phyloP scores from a whole-genome alignment of 805 yeast genomes.

The Hanseniaspora lindneri region DNA sequence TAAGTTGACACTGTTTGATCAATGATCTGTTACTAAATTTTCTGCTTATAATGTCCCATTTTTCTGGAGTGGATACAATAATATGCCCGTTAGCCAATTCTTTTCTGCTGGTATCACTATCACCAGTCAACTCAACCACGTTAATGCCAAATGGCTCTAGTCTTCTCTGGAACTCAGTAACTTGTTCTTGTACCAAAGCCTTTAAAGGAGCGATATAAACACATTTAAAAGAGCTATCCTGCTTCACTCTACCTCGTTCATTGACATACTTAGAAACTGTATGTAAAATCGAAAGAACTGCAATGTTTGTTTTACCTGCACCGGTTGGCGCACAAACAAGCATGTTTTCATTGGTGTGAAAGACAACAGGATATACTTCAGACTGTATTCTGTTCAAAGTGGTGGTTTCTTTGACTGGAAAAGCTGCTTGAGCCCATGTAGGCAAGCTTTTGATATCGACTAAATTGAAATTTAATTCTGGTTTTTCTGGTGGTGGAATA shows the following conservation, averaged over 20 bases:
- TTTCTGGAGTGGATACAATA: constrained; percentile 88
- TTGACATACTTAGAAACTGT: constrained; percentile 43
- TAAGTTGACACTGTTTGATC: constrained; percentile 49
- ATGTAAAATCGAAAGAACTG: constrained; percentile 67
- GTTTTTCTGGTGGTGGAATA: constrained; percentile 70
- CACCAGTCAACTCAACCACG: constrained; percentile 87
- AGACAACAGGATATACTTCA: constrained; percentile 67
- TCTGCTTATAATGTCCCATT: constrained; percentile 93
- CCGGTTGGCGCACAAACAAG: constrained; percentile 96
- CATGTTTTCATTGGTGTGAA: constrained; percentile 55
- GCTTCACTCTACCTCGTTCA: constrained; percentile 44
- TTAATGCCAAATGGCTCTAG: constrained; percentile 50
- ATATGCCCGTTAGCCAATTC: constrained; percentile 72
- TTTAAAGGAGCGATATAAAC: constrained; percentile 88
- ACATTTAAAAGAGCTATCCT: constrained; percentile 35
- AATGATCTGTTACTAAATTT: constrained; percentile 59
- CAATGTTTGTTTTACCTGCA: constrained; percentile 96
- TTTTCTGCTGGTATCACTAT: constrained; percentile 58
- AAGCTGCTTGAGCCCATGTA: constrained; percentile 67
- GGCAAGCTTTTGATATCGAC: constrained; percentile 58
- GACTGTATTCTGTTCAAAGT: constrained; percentile 76
- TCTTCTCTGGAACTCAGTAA: constrained; percentile 67
- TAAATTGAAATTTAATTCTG: constrained; percentile 33
- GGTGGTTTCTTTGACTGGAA: constrained; percentile 53
- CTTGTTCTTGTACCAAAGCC: constrained; percentile 92